Percentiles rank a stretch among this genome's conserved stretches.
Evolutionary conservation across 1,284 basidiomycete genomes (phyloP).

Genomic region (Tetrapyrgos nigripes): DNA sequence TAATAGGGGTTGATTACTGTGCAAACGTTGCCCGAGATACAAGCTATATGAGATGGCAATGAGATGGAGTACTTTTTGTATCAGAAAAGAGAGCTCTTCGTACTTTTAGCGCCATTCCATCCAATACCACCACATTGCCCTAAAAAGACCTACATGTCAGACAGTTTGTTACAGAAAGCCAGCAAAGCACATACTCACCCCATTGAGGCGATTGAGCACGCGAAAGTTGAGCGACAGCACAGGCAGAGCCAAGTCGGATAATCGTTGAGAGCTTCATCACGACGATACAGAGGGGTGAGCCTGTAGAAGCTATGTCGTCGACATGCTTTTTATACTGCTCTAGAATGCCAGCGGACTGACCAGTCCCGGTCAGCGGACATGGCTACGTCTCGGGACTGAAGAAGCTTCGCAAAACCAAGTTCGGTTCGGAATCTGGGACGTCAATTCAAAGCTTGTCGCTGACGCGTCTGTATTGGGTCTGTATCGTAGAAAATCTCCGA

Average conservation of each 20-base stretch:
- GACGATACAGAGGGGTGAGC: too few species aligned
- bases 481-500: too few species aligned
- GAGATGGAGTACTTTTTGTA: background rate
- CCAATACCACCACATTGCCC: conserved; percentile 11
- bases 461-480: too few species aligned
- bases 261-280: background rate
- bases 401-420: too few species aligned
- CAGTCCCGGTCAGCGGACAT: too few species aligned
- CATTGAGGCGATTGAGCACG: conserved; percentile 3
- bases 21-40: conserved; percentile 1
- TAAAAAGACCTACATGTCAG: background rate
- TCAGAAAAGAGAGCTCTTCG: background rate
- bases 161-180: background rate
- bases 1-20: conserved; percentile 4
- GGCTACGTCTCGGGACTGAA: too few species aligned
- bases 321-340: too few species aligned
- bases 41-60: background rate
- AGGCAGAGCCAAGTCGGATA: background rate
- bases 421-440: too few species aligned
- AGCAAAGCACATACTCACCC: conserved; percentile 2
- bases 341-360: too few species aligned
- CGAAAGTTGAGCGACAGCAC: background rate
- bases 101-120: conserved; percentile 6
- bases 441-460: too few species aligned
- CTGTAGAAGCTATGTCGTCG: too few species aligned